Conservation (phyloP, 306 rosid species). For the Cicer pinnatifidum region DNA sequence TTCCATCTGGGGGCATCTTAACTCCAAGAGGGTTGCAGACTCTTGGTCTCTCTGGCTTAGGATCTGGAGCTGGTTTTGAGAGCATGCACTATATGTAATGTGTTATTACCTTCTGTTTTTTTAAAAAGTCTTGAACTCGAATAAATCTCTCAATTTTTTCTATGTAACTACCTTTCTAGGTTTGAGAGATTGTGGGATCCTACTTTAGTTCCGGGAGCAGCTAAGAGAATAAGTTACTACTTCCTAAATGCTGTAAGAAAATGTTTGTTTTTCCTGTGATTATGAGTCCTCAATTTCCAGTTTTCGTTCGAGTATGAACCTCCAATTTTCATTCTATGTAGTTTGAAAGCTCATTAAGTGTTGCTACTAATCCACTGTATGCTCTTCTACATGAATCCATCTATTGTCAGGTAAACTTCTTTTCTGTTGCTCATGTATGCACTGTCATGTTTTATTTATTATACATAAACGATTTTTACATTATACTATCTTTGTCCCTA, state of each 20-base stretch:
- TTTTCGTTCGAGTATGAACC: slow-evolving; percentile 42
- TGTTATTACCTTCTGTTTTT: slow-evolving; percentile 24
- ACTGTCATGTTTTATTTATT: neutral
- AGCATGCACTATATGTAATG: slow-evolving; percentile 88
- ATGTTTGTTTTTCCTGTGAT: slow-evolving; percentile 39
- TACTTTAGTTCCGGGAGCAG: slow-evolving; percentile 74
- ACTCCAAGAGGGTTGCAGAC: slow-evolving; percentile 87
- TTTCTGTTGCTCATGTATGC: slow-evolving; percentile 28
- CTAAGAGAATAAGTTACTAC: slow-evolving; percentile 69
- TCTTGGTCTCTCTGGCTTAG: slow-evolving; percentile 83
- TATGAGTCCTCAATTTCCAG: slow-evolving; percentile 36
- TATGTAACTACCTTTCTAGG: slow-evolving; percentile 54
- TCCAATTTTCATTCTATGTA: slow-evolving; percentile 49
- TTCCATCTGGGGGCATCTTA: slow-evolving; percentile 93
- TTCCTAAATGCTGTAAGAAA: slow-evolving; percentile 76
- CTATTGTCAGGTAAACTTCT: slow-evolving; percentile 78
- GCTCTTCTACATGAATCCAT: slow-evolving; percentile 80
- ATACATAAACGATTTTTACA: too few species aligned
- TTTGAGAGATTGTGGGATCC: slow-evolving; percentile 98
- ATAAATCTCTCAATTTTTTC: slow-evolving; percentile 20
- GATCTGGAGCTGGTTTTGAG: slow-evolving; percentile 85
- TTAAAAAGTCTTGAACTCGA: slow-evolving; percentile 4
- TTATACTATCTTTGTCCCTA: too few species aligned
- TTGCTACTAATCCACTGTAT: slow-evolving; percentile 82
- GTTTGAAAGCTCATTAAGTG: slow-evolving; percentile 68